Evolutionary conservation across 768 basidiomycete genomes (phyloP), one percentile per base, ranked within the genome.

Genomic region (Pleurotus salmoneostramineus): DNA sequence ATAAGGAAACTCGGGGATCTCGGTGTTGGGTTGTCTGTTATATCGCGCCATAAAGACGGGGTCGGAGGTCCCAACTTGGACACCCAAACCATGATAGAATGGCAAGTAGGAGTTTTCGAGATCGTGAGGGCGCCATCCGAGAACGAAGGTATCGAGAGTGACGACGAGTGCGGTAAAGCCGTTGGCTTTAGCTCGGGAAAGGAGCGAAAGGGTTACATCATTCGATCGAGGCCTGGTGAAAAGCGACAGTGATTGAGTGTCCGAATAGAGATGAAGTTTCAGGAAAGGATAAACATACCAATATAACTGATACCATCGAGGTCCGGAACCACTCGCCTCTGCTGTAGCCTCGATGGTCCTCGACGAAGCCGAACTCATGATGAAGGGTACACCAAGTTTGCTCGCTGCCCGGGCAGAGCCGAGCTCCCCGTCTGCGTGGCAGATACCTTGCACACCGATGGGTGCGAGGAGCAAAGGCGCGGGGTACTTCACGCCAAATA

Each of bases 281-380:
- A 27, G 21, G 21, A 27, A 27, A 27, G 21, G 21, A 27, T 3
- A 27, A 27, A 27, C 21, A 58, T 51, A 87, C 88, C 90, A 90
- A 68, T 93, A 93, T 0, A 93, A 78, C 66, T 93, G 91, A 68
- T 82, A 93, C 89, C 90, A 93, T 35, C 91, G 76, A 34, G 81
- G 76, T 0, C 86, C 83, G 51, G 81, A 72, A 5, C 85, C 88
- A 61, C 86, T 91, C 31, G 83, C 92, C 43, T 77, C 66, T 2
- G 85, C 93, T n/a, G 93, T 85, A 45, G 83, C 83, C 66, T 93
- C 91, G 58, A 94, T 87, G 7, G 84, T 81, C 27, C 87, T 82
- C 32, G 80, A 75, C 1, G 88, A 79, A 3, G 91, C 90, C 0
- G 90, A 87, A 63, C 89, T 91, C 70, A 95, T 78, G 61, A 88